phyloP scores from a whole-genome alignment of 108 stramenopile genomes.

The Cyclotella atomus region DNA sequence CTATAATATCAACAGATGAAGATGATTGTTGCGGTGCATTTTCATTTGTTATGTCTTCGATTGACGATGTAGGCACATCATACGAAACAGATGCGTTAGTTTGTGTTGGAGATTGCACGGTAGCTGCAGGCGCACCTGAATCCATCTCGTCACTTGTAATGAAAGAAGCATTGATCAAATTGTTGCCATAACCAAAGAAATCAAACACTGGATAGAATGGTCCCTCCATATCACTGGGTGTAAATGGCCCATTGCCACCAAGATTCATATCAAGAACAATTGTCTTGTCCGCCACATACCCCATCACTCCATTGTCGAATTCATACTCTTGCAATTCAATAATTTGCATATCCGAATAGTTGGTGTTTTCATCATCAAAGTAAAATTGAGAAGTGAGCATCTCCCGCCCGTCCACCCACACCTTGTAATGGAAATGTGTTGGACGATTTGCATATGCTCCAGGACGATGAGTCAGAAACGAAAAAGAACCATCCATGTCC shows the following conservation, averaged over 20 bases:
- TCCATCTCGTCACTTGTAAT: neutral
- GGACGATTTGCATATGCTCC: slow-evolving; percentile 1
- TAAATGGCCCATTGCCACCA: slow-evolving; percentile 9
- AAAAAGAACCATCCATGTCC: neutral
- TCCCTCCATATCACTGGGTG: slow-evolving; percentile 1
- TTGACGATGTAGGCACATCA: too few relatives aligned
- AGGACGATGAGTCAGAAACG: slow-evolving; percentile 3
- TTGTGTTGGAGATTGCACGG: too few relatives aligned
- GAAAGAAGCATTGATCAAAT: neutral
- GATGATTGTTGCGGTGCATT: too few relatives aligned
- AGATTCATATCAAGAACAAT: slow-evolving; percentile 7
- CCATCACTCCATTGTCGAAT: neutral
- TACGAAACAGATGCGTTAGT: too few relatives aligned
- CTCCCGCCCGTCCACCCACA: neutral
- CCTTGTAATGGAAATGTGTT: slow-evolving; percentile 8
- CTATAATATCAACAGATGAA: too few relatives aligned
- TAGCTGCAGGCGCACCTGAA: neutral
- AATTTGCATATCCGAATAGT: slow-evolving; percentile 5
- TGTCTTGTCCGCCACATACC: slow-evolving; percentile 4
- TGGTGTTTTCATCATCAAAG: slow-evolving; percentile 4
- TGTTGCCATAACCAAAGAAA: slow-evolving; percentile 3
- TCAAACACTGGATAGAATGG: slow-evolving; percentile 8
- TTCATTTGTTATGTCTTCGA: too few relatives aligned
- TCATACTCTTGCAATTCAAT: slow-evolving; percentile 1
- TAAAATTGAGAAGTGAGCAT: slow-evolving; percentile 7